Evolutionary conservation across 129 eudicot species (phyloP).

Genomic region (carrot (Daucus carota)): DH1_v3.0 NC_030386.2:4994001-4994500

Average conservation of each 20-base stretch:
- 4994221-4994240: not conserved
- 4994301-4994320: not conserved
- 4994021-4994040: not conserved
- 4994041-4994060: not conserved
- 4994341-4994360: not conserved
- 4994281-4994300: not conserved
- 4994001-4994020: not conserved
- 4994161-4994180: slow-evolving; percentile 1
- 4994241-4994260: not conserved
- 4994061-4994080: slow-evolving; percentile 81
- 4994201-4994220: not conserved
- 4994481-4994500: not conserved
- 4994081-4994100: slow-evolving; percentile 90
- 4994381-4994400: not conserved
- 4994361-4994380: not conserved
- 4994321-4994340: not conserved
- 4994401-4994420: not conserved
- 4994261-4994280: not conserved
- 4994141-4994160: slow-evolving; percentile 56
- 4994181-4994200: not conserved
- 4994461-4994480: not conserved
- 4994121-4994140: slow-evolving; percentile 90
- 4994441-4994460: not conserved
- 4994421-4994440: not conserved
- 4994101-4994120: slow-evolving; percentile 83